Percentiles rank a stretch among this genome's conserved stretches.
phyloP scores from a whole-genome alignment of 345 rosid species.

The Linum tenue region DNA sequence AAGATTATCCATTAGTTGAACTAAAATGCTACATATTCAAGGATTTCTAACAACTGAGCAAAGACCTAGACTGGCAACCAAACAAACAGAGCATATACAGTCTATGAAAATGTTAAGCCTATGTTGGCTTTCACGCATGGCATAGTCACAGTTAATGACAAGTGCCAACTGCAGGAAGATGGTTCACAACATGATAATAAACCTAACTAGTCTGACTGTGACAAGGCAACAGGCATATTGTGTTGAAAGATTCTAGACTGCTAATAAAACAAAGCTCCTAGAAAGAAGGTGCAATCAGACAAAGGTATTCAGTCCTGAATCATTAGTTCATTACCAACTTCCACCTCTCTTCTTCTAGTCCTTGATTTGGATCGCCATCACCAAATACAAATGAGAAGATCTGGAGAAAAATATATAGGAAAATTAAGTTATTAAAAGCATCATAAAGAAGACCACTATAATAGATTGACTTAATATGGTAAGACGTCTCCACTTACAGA shows the following conservation, averaged over 20 bases:
- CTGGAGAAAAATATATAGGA: conserved; percentile 27
- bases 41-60: not conserved
- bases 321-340: conserved; percentile 99
- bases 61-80: not conserved
- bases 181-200: not conserved
- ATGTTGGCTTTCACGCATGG: no score
- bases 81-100: no score
- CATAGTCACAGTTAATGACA: no score
- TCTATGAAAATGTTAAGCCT: no score
- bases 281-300: conserved; percentile 26
- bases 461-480: conserved; percentile 10
- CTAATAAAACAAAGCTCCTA: not conserved
- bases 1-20: not conserved
- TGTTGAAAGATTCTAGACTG: no score
- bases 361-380: conserved; percentile 96
- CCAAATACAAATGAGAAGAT: conserved; percentile 98
- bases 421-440: conserved; percentile 14
- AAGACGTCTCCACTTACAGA: conserved; percentile 47
- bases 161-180: no score
- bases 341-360: conserved; percentile 99
- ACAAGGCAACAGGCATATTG: not conserved
- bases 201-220: not conserved
- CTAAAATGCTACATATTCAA: not conserved
- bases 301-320: conserved; percentile 42
- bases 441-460: conserved; percentile 10